A percentile compares a stretch with the other conserved stretches of the same genome.
phyloP scores from a whole-genome alignment of 371 early-diverging fungal species.

The Mucor sp. region DNA sequence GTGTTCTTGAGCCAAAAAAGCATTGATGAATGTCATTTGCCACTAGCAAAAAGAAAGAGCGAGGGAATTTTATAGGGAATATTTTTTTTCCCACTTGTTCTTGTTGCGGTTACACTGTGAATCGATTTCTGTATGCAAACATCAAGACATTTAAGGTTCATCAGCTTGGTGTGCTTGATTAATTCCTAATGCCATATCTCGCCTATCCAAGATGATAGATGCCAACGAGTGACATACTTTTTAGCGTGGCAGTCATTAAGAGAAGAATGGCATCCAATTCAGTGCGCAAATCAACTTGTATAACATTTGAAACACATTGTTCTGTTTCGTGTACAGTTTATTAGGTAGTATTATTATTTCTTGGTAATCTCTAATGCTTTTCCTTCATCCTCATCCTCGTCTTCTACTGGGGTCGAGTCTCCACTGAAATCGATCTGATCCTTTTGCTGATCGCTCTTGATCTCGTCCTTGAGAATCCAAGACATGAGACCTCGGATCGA shows the following conservation, averaged over 20 bases:
- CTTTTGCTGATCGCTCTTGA: constrained; percentile 9
- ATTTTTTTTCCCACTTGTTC: neutral
- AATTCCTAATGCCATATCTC: neutral
- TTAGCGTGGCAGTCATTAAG: too few relatives aligned
- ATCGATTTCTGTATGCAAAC: neutral
- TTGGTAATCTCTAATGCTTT: constrained; percentile 2
- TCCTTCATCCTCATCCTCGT: constrained; percentile 9
- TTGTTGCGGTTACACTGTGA: neutral
- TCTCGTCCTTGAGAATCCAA: constrained; percentile 54
- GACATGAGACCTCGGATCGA: constrained; percentile 53
- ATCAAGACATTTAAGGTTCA: neutral
- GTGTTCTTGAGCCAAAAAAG: neutral
- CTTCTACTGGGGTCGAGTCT: neutral
- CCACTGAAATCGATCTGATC: neutral
- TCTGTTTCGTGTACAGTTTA: neutral
- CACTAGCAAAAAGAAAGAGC: neutral
- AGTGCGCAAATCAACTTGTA: too few relatives aligned
- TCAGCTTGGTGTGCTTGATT: neutral
- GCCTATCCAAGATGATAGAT: neutral
- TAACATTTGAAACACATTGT: too few relatives aligned
- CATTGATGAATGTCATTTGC: neutral
- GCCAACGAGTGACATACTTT: too few relatives aligned
- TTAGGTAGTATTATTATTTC: neutral
- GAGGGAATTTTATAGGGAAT: constrained; percentile 1
- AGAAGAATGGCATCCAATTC: too few relatives aligned